Conservation (phyloP, 352 stramenopile genomes). For the Globisporangium ultimum region DNA sequence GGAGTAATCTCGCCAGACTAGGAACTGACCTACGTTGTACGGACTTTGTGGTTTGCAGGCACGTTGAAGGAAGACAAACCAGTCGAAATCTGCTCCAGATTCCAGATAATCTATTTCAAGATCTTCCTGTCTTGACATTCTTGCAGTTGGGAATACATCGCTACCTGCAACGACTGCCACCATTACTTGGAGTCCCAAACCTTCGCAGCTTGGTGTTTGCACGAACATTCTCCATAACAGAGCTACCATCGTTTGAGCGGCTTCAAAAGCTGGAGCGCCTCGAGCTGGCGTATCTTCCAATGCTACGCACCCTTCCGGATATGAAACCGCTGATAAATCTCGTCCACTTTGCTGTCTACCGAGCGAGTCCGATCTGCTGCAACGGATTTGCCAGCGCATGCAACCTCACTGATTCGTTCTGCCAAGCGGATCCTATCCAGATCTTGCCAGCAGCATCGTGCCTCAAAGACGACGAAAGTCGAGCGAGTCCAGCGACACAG, state of each 20-base stretch:
- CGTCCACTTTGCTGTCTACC: slow-evolving; percentile 13
- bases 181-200: slow-evolving; percentile 25
- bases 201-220: slow-evolving; percentile 31
- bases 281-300: slow-evolving; percentile 16
- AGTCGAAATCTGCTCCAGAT: too few relatives aligned
- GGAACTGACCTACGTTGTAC: too few relatives aligned
- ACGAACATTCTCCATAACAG: slow-evolving; percentile 9
- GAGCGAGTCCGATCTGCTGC: slow-evolving; percentile 24
- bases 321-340: slow-evolving; percentile 16
- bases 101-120: too few relatives aligned
- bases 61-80: too few relatives aligned
- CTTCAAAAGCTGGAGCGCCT: slow-evolving; percentile 19
- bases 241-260: slow-evolving; percentile 21
- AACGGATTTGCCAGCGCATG: slow-evolving; percentile 29
- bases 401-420: slow-evolving; percentile 18
- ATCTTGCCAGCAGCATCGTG: background rate
- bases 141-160: too few relatives aligned
- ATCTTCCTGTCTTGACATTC: too few relatives aligned
- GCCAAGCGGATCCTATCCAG: slow-evolving; percentile 5
- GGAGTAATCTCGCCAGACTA: too few relatives aligned
- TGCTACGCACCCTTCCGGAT: slow-evolving; percentile 22
- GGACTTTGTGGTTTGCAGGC: too few relatives aligned
- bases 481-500: too few relatives aligned
- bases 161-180: slow-evolving; percentile 12
- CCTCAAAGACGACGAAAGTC: background rate